Evolutionary conservation across 176 grass and related monocot species (phyloP).

Genomic region (Dendrocalamus sinicus): DNA sequence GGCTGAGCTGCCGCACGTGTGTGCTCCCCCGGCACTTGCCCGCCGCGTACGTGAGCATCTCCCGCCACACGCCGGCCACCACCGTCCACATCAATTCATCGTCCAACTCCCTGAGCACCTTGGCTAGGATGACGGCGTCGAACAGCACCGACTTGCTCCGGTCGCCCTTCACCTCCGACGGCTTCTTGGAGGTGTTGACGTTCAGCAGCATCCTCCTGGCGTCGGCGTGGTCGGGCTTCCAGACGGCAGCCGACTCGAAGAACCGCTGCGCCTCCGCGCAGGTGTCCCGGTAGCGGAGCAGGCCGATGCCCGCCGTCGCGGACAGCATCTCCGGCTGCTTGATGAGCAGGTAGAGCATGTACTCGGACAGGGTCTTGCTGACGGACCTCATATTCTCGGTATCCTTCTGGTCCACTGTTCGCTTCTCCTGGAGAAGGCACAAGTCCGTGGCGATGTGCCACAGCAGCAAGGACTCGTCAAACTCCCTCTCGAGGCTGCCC

Average conservation of each 20-base stretch:
- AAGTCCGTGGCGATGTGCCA: constrained; percentile 58
- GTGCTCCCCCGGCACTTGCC: constrained; percentile 24
- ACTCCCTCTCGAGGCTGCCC: background rate
- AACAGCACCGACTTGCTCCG: constrained; percentile 51
- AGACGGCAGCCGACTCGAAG: background rate
- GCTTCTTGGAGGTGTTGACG: constrained; percentile 21
- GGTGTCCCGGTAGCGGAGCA: constrained; percentile 50
- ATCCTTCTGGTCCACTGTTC: too few species aligned
- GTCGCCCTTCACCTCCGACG: constrained; percentile 38
- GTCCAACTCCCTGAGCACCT: background rate
- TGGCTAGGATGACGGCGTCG: constrained; percentile 51
- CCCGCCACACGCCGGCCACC: background rate
- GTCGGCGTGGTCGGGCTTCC: background rate
- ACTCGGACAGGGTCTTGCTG: constrained; percentile 36
- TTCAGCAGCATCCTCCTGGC: constrained; percentile 27
- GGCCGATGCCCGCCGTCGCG: constrained; percentile 48
- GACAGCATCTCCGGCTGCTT: constrained; percentile 54
- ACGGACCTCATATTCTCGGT: background rate
- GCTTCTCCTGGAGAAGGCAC: background rate
- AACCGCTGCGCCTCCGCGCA: constrained; percentile 33
- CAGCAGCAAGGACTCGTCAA: constrained; percentile 46
- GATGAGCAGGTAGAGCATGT: constrained; percentile 59
- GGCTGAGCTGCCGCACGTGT: constrained; percentile 46
- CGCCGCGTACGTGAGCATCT: constrained; percentile 47
- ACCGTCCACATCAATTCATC: constrained; percentile 19